phyloP scores from a whole-genome alignment of 257 asterid species.

The Solanum paucissectum region DNA sequence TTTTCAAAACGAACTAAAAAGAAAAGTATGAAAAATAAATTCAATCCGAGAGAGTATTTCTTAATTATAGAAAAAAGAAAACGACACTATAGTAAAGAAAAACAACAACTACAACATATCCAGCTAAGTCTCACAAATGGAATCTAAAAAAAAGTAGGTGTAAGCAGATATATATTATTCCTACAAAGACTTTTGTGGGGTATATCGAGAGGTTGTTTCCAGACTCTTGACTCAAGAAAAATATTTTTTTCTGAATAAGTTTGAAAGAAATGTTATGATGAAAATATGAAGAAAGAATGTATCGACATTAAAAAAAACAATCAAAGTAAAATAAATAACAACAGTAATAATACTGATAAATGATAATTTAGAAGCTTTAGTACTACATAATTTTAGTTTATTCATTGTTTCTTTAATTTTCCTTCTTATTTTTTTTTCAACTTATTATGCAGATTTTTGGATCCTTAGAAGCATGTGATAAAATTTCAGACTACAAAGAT shows the following conservation, averaged over 20 bases:
- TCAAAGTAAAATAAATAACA: background rate
- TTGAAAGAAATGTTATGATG: background rate
- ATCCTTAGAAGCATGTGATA: slow-evolving; percentile 2
- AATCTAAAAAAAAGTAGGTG: accelerated
- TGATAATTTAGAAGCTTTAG: background rate
- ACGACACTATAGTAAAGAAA: background rate
- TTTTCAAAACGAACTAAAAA: background rate
- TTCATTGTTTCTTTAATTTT: background rate
- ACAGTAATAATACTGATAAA: background rate
- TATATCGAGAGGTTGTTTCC: background rate
- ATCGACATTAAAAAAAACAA: background rate
- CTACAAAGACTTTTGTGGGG: background rate
- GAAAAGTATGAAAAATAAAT: background rate
- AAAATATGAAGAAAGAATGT: background rate
- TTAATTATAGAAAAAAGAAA: background rate
- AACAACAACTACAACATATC: background rate
- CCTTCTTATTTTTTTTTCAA: background rate
- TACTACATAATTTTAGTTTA: background rate
- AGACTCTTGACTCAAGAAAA: background rate
- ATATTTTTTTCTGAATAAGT: too few relatives aligned
- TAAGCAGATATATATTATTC: background rate
- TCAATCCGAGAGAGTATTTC: accelerated
- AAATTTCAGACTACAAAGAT: background rate
- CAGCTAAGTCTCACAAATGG: accelerated
- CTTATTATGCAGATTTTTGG: background rate